phyloP scores from a whole-genome alignment of 2,329 filamentous ascomycete species.

The Alternaria gansuensis region DNA sequence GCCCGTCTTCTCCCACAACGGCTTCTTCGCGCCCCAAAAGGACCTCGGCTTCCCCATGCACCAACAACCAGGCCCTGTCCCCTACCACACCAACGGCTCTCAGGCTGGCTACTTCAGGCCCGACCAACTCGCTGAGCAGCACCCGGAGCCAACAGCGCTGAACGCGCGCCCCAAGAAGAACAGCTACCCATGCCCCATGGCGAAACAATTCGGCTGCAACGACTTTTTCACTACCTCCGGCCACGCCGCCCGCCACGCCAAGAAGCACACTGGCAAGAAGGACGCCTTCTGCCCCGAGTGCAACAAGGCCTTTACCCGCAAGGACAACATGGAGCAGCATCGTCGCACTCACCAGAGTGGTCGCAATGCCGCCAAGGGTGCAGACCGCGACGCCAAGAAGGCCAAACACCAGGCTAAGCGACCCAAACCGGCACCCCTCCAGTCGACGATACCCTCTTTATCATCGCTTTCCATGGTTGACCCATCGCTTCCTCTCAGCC shows the following conservation, averaged over 20 bases:
- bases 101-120: constrained; percentile 37
- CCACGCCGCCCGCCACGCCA: constrained; percentile 84
- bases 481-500: constrained; percentile 42
- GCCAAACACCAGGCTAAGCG: constrained; percentile 47
- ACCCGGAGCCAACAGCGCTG: constrained; percentile 42
- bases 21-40: constrained; percentile 44
- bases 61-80: constrained; percentile 33
- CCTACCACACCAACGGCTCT: constrained; percentile 34
- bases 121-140: constrained; percentile 24
- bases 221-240: constrained; percentile 87
- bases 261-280: constrained; percentile 85
- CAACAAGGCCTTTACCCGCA: constrained; percentile 80
- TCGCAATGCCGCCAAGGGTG: constrained; percentile 51
- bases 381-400: constrained; percentile 51
- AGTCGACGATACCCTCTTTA: constrained; percentile 34
- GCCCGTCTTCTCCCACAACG: constrained; percentile 39
- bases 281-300: constrained; percentile 75
- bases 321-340: constrained; percentile 90
- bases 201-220: constrained; percentile 74
- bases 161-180: constrained; percentile 65
- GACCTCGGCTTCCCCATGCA: constrained; percentile 36
- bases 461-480: constrained; percentile 41
- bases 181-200: constrained; percentile 77
- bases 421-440: constrained; percentile 47
- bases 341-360: constrained; percentile 74